A percentile compares a stretch with the other conserved stretches of the same genome.
Evolutionary conservation across 148 eudicot species (phyloP).

Genomic region (Rhododendron mucronatum): DNA sequence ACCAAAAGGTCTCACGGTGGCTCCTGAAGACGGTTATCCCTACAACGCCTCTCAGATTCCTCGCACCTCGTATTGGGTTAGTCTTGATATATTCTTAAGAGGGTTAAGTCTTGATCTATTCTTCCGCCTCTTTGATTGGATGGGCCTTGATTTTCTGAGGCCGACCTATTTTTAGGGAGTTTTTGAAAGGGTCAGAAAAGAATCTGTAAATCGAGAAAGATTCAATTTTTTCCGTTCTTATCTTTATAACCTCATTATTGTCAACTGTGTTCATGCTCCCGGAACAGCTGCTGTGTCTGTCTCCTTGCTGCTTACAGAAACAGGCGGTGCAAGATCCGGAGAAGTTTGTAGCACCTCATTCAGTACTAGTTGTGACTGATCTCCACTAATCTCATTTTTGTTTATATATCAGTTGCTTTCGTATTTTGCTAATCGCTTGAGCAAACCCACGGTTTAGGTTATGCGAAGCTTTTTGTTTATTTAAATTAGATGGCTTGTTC

Average conservation of each 20-base stretch:
- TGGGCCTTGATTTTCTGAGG: constrained; percentile 15
- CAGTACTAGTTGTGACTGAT: neutral
- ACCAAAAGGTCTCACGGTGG: neutral
- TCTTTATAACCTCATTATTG: constrained; percentile 7
- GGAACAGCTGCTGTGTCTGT: neutral
- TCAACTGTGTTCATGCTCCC: constrained; percentile 1
- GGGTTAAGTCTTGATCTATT: neutral
- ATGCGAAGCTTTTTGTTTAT: neutral
- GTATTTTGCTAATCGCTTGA: neutral
- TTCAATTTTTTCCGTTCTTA: neutral
- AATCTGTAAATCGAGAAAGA: constrained; percentile 15
- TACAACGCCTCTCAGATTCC: neutral
- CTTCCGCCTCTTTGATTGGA: neutral
- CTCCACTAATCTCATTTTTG: neutral
- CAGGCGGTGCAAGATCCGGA: neutral
- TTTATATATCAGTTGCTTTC: constrained; percentile 1
- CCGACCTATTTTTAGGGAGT: neutral
- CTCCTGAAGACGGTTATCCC: constrained; percentile 9
- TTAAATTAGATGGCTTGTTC: neutral
- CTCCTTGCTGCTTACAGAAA: constrained; percentile 7
- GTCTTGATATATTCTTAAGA: neutral
- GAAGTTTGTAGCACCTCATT: constrained; percentile 9
- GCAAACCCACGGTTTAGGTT: neutral
- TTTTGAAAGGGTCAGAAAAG: constrained; percentile 9
- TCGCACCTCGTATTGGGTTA: constrained; percentile 5